phyloP scores from a whole-genome alignment of 306 rosid genomes.

The Glycine tomentella region DNA sequence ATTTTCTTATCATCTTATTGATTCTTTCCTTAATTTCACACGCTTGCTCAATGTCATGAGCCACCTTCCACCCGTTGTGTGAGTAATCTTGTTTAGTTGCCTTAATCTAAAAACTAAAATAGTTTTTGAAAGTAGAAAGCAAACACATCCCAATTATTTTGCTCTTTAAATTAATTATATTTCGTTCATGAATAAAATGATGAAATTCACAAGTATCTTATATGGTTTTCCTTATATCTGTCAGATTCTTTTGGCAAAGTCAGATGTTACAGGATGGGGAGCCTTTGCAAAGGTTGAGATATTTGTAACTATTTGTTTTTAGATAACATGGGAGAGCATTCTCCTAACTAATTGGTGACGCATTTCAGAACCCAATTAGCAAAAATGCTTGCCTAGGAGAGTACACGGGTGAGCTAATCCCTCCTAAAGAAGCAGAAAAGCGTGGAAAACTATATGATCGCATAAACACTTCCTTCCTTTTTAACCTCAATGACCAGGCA shows the following conservation, averaged over 20 bases:
- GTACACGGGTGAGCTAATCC: slow-evolving; percentile 83
- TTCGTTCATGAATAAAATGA: slow-evolving; percentile 21
- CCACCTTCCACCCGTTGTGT: background rate
- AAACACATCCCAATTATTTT: background rate
- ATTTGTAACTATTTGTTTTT: background rate
- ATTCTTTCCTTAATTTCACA: background rate
- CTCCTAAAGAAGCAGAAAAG: slow-evolving; percentile 78
- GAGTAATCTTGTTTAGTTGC: background rate
- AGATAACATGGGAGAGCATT: background rate
- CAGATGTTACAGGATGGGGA: slow-evolving; percentile 96
- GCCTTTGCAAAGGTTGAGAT: slow-evolving; percentile 82
- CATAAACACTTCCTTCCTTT: slow-evolving; percentile 77
- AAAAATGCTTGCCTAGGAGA: slow-evolving; percentile 91
- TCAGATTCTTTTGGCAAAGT: slow-evolving; percentile 83
- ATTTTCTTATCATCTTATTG: background rate
- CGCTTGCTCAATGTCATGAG: background rate
- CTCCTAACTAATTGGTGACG: slow-evolving; percentile 45
- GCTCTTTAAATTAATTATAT: slow-evolving; percentile 17
- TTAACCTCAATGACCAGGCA: slow-evolving; percentile 88
- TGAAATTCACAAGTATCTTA: slow-evolving; percentile 27
- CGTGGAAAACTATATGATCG: slow-evolving; percentile 90
- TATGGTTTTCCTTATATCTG: slow-evolving; percentile 28
- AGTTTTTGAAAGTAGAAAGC: background rate
- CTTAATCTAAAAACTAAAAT: background rate
- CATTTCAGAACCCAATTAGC: slow-evolving; percentile 78